Conservation (phyloP, 768 basidiomycete species). For the Lentinula lateritia region DNA sequence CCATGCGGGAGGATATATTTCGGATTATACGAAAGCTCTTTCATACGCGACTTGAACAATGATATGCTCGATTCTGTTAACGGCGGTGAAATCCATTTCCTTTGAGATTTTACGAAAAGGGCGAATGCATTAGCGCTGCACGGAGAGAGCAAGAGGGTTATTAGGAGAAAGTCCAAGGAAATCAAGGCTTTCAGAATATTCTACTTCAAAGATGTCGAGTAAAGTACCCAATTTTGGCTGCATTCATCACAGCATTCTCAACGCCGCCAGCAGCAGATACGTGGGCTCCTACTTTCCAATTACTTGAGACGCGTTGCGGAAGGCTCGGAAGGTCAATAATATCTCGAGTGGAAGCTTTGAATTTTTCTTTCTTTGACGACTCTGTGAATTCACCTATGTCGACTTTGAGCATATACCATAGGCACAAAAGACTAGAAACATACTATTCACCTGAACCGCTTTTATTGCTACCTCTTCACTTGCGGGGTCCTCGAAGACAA, state of each 20-base stretch:
- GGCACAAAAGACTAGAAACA: neutral
- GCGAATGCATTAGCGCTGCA: slow-evolving; percentile 77
- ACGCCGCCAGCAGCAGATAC: slow-evolving; percentile 80
- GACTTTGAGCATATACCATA: neutral
- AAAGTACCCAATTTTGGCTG: slow-evolving; percentile 60
- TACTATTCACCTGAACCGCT: neutral
- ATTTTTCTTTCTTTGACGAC: neutral
- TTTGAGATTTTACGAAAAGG: slow-evolving; percentile 79
- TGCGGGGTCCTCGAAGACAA: neutral
- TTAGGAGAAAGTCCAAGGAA: neutral
- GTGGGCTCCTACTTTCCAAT: slow-evolving; percentile 79
- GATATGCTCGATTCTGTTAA: slow-evolving; percentile 47
- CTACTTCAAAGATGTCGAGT: neutral
- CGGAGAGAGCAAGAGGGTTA: neutral
- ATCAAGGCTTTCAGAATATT: neutral
- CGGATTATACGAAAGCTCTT: slow-evolving; percentile 53
- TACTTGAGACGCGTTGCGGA: slow-evolving; percentile 22
- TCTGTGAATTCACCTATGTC: too few species aligned
- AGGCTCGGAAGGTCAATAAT: neutral
- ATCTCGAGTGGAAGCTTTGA: neutral
- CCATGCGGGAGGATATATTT: slow-evolving; percentile 76
- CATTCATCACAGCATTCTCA: slow-evolving; percentile 66
- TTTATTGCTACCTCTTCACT: neutral
- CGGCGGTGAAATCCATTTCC: slow-evolving; percentile 70
- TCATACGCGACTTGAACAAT: slow-evolving; percentile 57